Conservation (phyloP, 164 flowering plant species). For the Pachysandra terminalis region DNA sequence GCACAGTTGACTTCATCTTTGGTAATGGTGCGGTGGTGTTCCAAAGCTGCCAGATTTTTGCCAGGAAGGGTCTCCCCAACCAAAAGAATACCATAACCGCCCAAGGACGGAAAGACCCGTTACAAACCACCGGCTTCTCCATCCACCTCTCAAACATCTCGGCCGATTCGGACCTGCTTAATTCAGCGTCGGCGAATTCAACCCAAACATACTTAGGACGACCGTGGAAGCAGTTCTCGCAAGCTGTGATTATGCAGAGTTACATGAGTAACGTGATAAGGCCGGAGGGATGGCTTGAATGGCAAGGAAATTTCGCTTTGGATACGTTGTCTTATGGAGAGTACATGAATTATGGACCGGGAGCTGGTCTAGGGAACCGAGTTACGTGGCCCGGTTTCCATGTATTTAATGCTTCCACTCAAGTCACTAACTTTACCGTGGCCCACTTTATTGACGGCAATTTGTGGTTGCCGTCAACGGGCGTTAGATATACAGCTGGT, state of each 20-base stretch:
- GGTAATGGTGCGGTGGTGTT: constrained; percentile 70
- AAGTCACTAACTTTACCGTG: constrained; percentile 62
- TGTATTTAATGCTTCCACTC: constrained; percentile 25
- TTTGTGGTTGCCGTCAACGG: constrained; percentile 77
- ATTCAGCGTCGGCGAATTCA: constrained; percentile 23
- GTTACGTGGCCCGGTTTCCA: constrained; percentile 84
- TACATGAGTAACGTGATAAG: constrained; percentile 43
- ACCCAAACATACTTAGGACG: constrained; percentile 69
- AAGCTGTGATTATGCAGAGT: constrained; percentile 66
- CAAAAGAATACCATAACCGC: constrained; percentile 88
- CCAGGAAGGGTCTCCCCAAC: constrained; percentile 54
- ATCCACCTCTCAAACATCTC: constrained; percentile 73
- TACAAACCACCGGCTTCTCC: constrained; percentile 70
- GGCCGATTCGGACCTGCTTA: constrained; percentile 45
- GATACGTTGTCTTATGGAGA: constrained; percentile 65
- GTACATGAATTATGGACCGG: constrained; percentile 73
- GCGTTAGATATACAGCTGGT: constrained; percentile 61
- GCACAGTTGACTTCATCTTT: constrained; percentile 89
- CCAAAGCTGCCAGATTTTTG: constrained; percentile 64
- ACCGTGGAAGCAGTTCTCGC: constrained; percentile 80
- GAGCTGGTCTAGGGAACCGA: constrained; percentile 45
- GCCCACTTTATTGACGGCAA: constrained; percentile 65
- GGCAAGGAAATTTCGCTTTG: constrained; percentile 56
- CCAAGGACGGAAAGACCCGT: constrained; percentile 70
- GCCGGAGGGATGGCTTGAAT: constrained; percentile 83